Evolutionary conservation across 305 asterid species (phyloP).

Genomic region (Fraxinus dipetala): DNA sequence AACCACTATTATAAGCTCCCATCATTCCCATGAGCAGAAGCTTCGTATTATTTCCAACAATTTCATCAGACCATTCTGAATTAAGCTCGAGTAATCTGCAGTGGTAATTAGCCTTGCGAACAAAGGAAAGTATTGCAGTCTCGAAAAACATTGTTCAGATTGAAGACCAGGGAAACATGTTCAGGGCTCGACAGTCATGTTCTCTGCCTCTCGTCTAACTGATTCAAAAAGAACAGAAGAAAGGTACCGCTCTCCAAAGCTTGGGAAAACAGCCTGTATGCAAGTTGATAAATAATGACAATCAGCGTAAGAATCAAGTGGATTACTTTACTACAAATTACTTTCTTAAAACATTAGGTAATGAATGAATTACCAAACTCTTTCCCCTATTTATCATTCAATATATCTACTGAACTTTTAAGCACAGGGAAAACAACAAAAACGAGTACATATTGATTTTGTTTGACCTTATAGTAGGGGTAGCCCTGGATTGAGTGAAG

Average conservation of each 20-base stretch:
- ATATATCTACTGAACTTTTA: not conserved
- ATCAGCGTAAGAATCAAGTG: not conserved
- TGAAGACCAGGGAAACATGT: not conserved
- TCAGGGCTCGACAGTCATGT: slow-evolving; percentile 43
- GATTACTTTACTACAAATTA: not conserved
- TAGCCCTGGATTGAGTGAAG: not conserved
- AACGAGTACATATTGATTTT: not conserved
- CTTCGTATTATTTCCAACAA: not conserved
- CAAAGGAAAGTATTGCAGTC: not conserved
- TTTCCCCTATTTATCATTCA: not conserved
- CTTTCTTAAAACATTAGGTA: not conserved
- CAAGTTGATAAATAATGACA: slow-evolving; percentile 3
- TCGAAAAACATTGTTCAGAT: not conserved
- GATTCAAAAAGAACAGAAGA: slow-evolving; percentile 55
- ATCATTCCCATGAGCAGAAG: not conserved
- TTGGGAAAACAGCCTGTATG: slow-evolving; percentile 49
- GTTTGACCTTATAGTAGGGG: not conserved
- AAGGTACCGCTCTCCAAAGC: slow-evolving; percentile 60
- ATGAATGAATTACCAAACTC: not conserved
- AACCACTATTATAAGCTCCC: not conserved
- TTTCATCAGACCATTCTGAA: not conserved
- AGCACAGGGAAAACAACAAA: not conserved
- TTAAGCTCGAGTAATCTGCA: not conserved
- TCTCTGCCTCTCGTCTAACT: slow-evolving; percentile 49
- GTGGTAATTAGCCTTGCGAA: not conserved